Percentiles rank a stretch among this genome's conserved stretches.
These are phyloP conservation scores for Trichoderma asperelloides DNA, from an alignment of 495 filamentous ascomycete genomes.

Conservation along the genomic window DNA sequence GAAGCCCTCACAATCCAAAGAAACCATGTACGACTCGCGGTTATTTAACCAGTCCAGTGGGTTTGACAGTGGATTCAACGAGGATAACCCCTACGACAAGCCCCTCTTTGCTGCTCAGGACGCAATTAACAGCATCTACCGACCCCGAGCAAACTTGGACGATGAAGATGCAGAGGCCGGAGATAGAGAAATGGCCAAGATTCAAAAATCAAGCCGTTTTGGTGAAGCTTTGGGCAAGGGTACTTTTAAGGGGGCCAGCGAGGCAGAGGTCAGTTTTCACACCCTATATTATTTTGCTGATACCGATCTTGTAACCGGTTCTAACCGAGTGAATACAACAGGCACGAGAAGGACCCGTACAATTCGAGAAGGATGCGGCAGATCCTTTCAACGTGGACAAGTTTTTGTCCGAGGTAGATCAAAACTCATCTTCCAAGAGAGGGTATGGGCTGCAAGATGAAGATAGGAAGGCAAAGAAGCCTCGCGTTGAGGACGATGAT, in stretches of 20 bases:
- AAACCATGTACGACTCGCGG: conserved; percentile 93
- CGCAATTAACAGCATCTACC: conserved; percentile 90
- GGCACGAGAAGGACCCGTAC: conserved; percentile 84
- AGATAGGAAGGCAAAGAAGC: conserved; percentile 60
- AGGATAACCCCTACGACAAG: conserved; percentile 96
- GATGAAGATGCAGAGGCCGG: conserved; percentile 70
- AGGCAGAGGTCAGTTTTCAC: conserved; percentile 61
- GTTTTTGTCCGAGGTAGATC: conserved; percentile 73
- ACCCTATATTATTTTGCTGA: not conserved
- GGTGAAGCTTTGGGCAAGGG: conserved; percentile 76
- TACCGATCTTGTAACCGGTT: conserved; percentile 17
- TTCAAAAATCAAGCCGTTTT: conserved; percentile 74
- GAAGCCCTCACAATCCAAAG: conserved; percentile 81
- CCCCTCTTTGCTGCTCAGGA: conserved; percentile 95
- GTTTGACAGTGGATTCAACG: conserved; percentile 86
- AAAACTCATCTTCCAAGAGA: conserved; percentile 56
- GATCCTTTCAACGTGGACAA: conserved; percentile 92
- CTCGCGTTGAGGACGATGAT: conserved; percentile 76
- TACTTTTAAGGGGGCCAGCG: conserved; percentile 81
- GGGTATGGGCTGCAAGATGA: conserved; percentile 78
- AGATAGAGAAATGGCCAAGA: conserved; percentile 74
- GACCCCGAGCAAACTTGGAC: conserved; percentile 65
- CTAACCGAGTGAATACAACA: conserved; percentile 26
- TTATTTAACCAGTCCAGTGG: conserved; percentile 91
- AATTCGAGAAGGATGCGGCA: conserved; percentile 84